These are phyloP conservation scores for Tulasnella sp. DNA, from an alignment of 768 basidiomycete genomes.

Conservation along the genomic window DNA sequence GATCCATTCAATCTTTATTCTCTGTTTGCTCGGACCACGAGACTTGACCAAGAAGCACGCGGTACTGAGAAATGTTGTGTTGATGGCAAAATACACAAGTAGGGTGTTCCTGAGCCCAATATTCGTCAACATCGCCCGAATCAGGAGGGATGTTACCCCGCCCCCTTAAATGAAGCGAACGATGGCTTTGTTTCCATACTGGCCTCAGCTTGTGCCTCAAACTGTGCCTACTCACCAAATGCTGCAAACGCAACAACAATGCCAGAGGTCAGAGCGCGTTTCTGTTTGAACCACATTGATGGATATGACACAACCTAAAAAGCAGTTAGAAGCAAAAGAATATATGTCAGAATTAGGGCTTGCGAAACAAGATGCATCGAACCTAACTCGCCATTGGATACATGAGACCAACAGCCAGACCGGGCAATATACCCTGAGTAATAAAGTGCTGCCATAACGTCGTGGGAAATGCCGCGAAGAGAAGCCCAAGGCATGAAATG, in stretches of 20 bases:
- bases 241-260: background rate
- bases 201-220: background rate
- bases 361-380: background rate
- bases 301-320: background rate
- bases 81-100: constrained; percentile 25
- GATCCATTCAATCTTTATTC: background rate
- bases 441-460: constrained; percentile 8
- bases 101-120: constrained; percentile 29
- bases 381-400: background rate
- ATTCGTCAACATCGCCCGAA: constrained; percentile 26
- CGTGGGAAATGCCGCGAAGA: background rate
- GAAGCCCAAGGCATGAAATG: background rate
- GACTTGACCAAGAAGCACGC: constrained; percentile 29
- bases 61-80: constrained; percentile 22
- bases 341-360: no score
- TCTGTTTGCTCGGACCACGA: constrained; percentile 4
- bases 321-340: background rate
- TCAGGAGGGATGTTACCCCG: constrained; percentile 14
- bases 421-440: constrained; percentile 8
- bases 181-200: no score
- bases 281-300: background rate
- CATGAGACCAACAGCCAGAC: background rate
- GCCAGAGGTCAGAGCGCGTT: constrained; percentile 1
- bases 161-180: constrained; percentile 6
- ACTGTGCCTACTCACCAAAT: background rate